These are phyloP conservation scores for Paramecium sexaurelia DNA, from an alignment of 73 alveolate genomes.

Conservation along the genomic window DNA sequence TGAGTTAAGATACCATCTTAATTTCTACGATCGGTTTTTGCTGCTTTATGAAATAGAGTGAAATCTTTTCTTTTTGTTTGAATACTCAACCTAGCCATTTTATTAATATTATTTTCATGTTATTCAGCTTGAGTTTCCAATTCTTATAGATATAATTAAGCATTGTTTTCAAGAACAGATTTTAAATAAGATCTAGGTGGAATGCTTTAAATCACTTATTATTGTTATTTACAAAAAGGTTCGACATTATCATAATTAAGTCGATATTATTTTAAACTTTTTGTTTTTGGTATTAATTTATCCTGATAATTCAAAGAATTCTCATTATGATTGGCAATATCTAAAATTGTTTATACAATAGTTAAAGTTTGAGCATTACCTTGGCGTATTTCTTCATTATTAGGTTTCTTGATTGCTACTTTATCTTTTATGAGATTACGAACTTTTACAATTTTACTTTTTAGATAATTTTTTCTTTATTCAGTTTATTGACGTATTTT, in stretches of 20 bases:
- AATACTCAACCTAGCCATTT: background rate
- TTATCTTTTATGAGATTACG: background rate
- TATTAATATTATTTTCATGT: background rate
- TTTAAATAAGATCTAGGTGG: background rate
- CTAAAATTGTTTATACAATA: background rate
- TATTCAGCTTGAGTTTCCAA: background rate
- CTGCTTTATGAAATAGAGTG: background rate
- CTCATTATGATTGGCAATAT: background rate
- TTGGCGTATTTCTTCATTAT: background rate
- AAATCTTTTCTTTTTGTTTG: background rate
- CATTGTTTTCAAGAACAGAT: background rate
- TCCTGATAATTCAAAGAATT: background rate
- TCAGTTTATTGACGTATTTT: background rate
- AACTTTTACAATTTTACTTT: background rate
- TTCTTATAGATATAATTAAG: background rate
- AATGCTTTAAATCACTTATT: background rate
- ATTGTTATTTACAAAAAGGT: background rate
- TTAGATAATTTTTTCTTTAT: background rate
- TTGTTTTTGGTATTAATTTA: slow-evolving; percentile 10
- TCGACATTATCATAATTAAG: background rate
- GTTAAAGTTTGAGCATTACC: background rate
- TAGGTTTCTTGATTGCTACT: background rate
- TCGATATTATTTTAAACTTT: background rate
- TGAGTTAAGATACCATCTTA: background rate
- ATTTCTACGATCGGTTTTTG: background rate